Evolutionary conservation across 1,139 yeast species (phyloP).

Genomic region (Hyphopichia buzzinii): DNA sequence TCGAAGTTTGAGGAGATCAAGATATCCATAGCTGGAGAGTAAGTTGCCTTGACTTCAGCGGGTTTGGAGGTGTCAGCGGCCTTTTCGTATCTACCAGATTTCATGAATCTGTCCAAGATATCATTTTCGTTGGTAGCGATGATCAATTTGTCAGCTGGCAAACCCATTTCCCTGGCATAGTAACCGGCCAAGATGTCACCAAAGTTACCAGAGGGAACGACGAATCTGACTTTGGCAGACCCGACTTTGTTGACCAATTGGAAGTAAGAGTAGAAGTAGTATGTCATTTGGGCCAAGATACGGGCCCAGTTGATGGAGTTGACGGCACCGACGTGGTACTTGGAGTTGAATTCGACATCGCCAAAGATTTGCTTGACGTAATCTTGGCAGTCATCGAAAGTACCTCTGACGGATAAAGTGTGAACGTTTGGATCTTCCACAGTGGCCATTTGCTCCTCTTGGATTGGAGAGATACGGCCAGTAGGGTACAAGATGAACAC

Average conservation of each 20-base stretch:
- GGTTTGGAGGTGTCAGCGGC: constrained; percentile 43
- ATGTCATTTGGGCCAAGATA: constrained; percentile 94
- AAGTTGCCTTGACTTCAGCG: constrained; percentile 75
- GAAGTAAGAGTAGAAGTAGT: constrained; percentile 91
- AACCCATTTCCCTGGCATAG: constrained; percentile 92
- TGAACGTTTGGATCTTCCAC: constrained; percentile 94
- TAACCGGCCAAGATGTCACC: constrained; percentile 98
- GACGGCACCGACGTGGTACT: constrained; percentile 95
- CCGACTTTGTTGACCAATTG: constrained; percentile 52
- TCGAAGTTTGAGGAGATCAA: constrained; percentile 93
- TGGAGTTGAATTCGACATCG: constrained; percentile 80
- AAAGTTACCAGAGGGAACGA: constrained; percentile 97
- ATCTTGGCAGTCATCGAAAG: constrained; percentile 98
- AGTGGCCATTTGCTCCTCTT: constrained; percentile 98
- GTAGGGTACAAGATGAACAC: constrained; percentile 96
- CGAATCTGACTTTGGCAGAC: constrained; percentile 62
- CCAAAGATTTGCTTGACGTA: constrained; percentile 91
- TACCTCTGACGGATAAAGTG: constrained; percentile 90
- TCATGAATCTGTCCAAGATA: constrained; percentile 87
- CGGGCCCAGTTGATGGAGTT: constrained; percentile 99
- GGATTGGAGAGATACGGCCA: constrained; percentile 95
- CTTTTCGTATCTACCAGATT: constrained; percentile 80
- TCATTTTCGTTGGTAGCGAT: constrained; percentile 97
- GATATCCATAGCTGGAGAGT: constrained; percentile 98
- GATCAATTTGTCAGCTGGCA: constrained; percentile 80